Percentiles rank a stretch among this genome's conserved stretches.
Conservation (phyloP, 495 filamentous ascomycete genomes). For the Aspergillus sclerotioniger region DNA sequence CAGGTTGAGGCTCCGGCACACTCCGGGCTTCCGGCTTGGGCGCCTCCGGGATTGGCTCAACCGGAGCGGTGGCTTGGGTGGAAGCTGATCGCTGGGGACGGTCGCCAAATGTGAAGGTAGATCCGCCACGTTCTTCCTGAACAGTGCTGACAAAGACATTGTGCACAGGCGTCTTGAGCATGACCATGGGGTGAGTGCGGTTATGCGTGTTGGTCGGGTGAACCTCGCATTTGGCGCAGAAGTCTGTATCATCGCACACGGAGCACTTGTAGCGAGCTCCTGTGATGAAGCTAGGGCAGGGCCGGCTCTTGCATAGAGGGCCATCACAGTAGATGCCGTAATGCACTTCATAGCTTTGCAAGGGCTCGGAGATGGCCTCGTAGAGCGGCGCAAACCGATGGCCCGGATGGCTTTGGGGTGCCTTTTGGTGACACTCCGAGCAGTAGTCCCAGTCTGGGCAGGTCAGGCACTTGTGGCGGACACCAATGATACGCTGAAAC, state of each 20-base stretch:
- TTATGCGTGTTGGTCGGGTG: slow-evolving; percentile 83
- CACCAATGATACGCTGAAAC: slow-evolving; percentile 68
- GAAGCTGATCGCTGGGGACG: slow-evolving; percentile 41
- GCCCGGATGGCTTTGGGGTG: slow-evolving; percentile 65
- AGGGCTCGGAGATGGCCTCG: slow-evolving; percentile 64
- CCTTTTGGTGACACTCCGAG: slow-evolving; percentile 66
- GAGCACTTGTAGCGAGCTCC: slow-evolving; percentile 96
- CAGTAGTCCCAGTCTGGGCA: slow-evolving; percentile 99
- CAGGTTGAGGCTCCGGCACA: slow-evolving; percentile 46
- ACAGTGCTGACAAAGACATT: slow-evolving; percentile 85
- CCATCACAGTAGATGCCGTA: slow-evolving; percentile 93
- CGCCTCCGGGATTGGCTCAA: slow-evolving; percentile 59
- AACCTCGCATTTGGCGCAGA: slow-evolving; percentile 93
- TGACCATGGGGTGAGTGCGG: slow-evolving; percentile 90
- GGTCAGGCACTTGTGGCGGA: slow-evolving; percentile 94
- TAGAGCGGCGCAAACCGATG: slow-evolving; percentile 93
- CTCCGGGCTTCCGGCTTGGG: slow-evolving; percentile 32
- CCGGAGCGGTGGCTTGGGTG: slow-evolving; percentile 49
- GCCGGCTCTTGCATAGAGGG: slow-evolving; percentile 70
- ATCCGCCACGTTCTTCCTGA: slow-evolving; percentile 64
- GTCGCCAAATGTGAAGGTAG: slow-evolving; percentile 68
- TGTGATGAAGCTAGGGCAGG: slow-evolving; percentile 64
- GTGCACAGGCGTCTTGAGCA: slow-evolving; percentile 92
- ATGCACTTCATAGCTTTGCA: slow-evolving; percentile 56
- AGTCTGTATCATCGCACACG: slow-evolving; percentile 93